These are phyloP conservation scores for Ganoderma resinaceum DNA, from an alignment of 1,284 basidiomycete genomes.

Conservation along the genomic window DNA sequence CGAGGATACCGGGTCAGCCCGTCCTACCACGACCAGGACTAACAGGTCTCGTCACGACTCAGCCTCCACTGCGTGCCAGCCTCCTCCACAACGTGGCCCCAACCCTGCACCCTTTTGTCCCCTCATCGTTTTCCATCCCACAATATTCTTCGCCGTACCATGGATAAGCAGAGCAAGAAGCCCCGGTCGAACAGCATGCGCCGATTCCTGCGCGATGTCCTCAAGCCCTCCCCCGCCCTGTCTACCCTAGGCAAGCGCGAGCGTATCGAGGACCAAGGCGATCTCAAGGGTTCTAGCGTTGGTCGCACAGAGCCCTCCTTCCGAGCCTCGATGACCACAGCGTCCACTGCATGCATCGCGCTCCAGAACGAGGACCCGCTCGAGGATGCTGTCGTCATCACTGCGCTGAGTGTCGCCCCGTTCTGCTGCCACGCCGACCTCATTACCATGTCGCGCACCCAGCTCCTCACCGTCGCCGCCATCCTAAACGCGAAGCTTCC, in stretches of 20 bases:
- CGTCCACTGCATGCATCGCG: slow-evolving; percentile 15
- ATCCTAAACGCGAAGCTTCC: slow-evolving; percentile 58
- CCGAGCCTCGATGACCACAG: not conserved
- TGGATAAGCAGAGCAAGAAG: slow-evolving; percentile 14
- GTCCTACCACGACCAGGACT: not conserved
- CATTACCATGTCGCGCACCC: slow-evolving; percentile 54
- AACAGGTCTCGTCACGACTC: not conserved
- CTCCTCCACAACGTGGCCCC: too few relatives aligned
- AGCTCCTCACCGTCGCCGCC: slow-evolving; percentile 53
- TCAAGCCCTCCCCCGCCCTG: slow-evolving; percentile 32
- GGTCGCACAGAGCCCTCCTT: not conserved
- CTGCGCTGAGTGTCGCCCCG: slow-evolving; percentile 53
- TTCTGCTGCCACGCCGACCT: slow-evolving; percentile 73
- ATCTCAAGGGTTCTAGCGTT: not conserved
- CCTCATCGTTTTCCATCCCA: not conserved
- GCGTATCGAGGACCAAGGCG: slow-evolving; percentile 23
- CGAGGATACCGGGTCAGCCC: too few relatives aligned
- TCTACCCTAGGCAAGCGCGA: slow-evolving; percentile 33
- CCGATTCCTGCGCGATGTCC: slow-evolving; percentile 31
- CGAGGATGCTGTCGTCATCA: slow-evolving; percentile 63
- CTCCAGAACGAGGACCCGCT: slow-evolving; percentile 58
- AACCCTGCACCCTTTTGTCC: not conserved
- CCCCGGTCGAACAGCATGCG: slow-evolving; percentile 24
- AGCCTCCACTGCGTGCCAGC: not conserved
- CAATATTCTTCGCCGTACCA: not conserved